A percentile compares a stretch with the other conserved stretches of the same genome.
Evolutionary conservation across 2,329 filamentous ascomycete genomes (phyloP).

Genomic region (Colletotrichum scovillei): DNA sequence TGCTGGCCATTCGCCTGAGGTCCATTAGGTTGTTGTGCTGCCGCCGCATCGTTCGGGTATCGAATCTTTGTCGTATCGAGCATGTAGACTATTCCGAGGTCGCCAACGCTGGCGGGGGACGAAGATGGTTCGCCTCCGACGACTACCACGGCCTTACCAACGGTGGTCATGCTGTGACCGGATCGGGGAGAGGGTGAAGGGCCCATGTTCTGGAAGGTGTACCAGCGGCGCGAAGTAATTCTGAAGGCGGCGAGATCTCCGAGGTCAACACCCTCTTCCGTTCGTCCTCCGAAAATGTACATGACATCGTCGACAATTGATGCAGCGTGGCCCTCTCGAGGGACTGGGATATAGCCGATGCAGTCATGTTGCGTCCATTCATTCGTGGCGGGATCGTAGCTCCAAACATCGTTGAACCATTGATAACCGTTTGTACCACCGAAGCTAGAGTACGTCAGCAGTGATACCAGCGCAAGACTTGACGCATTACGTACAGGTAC

Average conservation of each 20-base stretch:
- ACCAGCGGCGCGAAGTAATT: conserved; percentile 88
- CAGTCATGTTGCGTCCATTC: conserved; percentile 91
- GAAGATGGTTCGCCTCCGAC: conserved; percentile 95
- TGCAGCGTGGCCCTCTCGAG: conserved; percentile 93
- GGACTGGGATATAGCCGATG: conserved; percentile 95
- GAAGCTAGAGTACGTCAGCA: conserved; percentile 69
- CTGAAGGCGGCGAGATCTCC: conserved; percentile 88
- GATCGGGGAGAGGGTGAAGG: conserved; percentile 93
- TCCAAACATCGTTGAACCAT: conserved; percentile 99
- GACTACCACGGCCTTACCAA: conserved; percentile 91
- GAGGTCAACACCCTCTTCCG: conserved; percentile 90
- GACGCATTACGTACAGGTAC: conserved; percentile 76
- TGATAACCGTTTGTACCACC: conserved; percentile 94
- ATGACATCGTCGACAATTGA: conserved; percentile 96
- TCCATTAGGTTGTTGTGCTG: conserved; percentile 40
- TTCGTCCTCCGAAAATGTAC: conserved; percentile 98
- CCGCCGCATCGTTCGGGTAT: conserved; percentile 83
- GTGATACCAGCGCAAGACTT: background rate
- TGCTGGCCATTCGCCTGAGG: conserved; percentile 42
- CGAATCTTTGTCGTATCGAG: conserved; percentile 96
- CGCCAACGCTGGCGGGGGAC: conserved; percentile 80
- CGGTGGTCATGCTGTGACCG: conserved; percentile 97
- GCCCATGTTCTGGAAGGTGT: conserved; percentile 99
- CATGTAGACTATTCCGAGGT: conserved; percentile 90
- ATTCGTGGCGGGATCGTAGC: conserved; percentile 86